Percentiles rank a stretch among this genome's conserved stretches.
These are phyloP conservation scores for Podila clonocystis DNA, from an alignment of 192 early-diverging fungal genomes.

Conservation along the genomic window DNA sequence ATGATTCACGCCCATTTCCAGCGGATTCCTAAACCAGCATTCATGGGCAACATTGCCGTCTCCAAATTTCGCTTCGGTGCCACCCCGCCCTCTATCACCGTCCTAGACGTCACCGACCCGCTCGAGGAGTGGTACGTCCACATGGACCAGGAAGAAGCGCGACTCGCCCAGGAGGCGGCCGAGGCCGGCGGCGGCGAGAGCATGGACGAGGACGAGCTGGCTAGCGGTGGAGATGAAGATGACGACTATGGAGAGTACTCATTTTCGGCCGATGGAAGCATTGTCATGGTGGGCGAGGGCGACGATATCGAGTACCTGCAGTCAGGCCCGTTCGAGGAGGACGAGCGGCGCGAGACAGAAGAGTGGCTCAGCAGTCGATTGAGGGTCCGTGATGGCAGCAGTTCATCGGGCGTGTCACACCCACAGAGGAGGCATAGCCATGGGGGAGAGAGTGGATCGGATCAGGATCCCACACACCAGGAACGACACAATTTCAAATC, in stretches of 20 bases:
- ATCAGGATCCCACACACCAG: neutral
- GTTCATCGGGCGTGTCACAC: neutral
- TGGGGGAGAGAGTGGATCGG: neutral
- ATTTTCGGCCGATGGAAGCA: slow-evolving; percentile 28
- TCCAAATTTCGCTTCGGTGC: slow-evolving; percentile 75
- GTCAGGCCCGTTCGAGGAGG: slow-evolving; percentile 12
- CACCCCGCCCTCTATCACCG: slow-evolving; percentile 73
- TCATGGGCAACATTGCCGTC: slow-evolving; percentile 77
- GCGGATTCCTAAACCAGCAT: slow-evolving; percentile 68
- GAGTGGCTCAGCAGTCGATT: slow-evolving; percentile 12
- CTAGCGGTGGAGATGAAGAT: slow-evolving; percentile 19
- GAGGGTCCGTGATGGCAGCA: neutral
- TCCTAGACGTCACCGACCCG: slow-evolving; percentile 77
- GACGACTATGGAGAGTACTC: slow-evolving; percentile 35
- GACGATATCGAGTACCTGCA: slow-evolving; percentile 43
- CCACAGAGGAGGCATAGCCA: too few species aligned
- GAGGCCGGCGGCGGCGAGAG: slow-evolving; percentile 48
- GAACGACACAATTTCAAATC: slow-evolving; percentile 9
- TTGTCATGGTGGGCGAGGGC: slow-evolving; percentile 49
- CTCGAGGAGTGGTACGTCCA: slow-evolving; percentile 80
- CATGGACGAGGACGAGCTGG: slow-evolving; percentile 34
- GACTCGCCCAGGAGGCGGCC: slow-evolving; percentile 45
- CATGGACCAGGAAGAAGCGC: slow-evolving; percentile 58
- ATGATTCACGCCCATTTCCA: slow-evolving; percentile 74
- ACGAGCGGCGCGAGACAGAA: slow-evolving; percentile 21